Base-by-base conservation (phyloP, 2,329 filamentous ascomycete genomes). In the Clarireedia hainanense region DNA sequence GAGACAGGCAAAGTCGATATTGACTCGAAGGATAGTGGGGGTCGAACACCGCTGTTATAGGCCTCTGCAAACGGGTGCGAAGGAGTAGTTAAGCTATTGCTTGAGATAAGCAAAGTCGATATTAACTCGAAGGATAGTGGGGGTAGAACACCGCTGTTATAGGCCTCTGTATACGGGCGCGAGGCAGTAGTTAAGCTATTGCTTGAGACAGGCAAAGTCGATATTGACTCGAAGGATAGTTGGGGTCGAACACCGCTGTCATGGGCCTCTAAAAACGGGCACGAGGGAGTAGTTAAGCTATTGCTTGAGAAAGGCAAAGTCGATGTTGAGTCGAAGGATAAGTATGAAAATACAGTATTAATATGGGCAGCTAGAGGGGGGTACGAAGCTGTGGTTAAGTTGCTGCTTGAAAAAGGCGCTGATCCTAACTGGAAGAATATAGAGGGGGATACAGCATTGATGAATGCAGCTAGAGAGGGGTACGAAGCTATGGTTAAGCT, bases 61-160 rank as follows among this genome's bases (percentile, higher is more conserved):
- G 43, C 43, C 0, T 79, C 43, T 14, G 1, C 0, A 3, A 12
- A 46, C 0, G 43, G 43, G 43, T 20, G 27, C 24, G 20, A 46
- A 4, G 20, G 1, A 7, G 43, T 46, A 6, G 43, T 46, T 46
- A 46, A 46, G 20, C 43, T 46, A 6, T 23, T 46, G 20, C 24
- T 46, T 12, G 17, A n/a, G n/a, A 26, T 4, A 10, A 20, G 15
- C 15, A 46, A 26, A 3, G 15, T 46, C 14, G 9, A 40, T 40
- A 40, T 40, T 7, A 4, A 40, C 6, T 40, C 15, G 5, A 40
- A n/a, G 2, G 6, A 40, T 40, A 40, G 15, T 2, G 1, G 1
- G 6, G 37, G 14, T 7, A 1, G 10, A 17, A 17, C 37, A 40
- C 37, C 37, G 2, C 37, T 40, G 5, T 30, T 17, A 4, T 40